Evolutionary conservation across 192 early-diverging fungal genomes (phyloP), one percentile per base, ranked within the genome.

Genomic region (Gorgonomyces haynaldii): DNA sequence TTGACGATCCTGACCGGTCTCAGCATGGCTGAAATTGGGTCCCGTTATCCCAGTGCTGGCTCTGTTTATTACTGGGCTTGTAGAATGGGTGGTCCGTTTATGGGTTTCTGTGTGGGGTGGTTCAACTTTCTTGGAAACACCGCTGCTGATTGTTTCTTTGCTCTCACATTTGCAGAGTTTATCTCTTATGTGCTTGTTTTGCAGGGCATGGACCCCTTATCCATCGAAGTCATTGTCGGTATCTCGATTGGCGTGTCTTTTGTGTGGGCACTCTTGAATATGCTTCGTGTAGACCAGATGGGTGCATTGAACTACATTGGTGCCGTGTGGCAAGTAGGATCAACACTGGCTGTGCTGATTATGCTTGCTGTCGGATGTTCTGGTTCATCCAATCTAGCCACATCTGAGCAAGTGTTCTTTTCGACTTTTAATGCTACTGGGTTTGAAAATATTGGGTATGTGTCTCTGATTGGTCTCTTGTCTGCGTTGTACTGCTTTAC

Each of bases 21-120:
- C 3, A 40, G 57, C 5, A 40, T 68, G 58, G 62, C 61, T n/a
- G 66, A 68, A 50, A 68, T 68, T 31, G 54, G 59, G 22, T 63
- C 53, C 1, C 38, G 45, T 9, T 64, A 49, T 39, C 62, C 62
- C 6, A 54, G 53, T 3, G 27, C 37, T 12, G 62, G 60, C 3
- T 53, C 51, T 4, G 42, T 65, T 7, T 65, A 65, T 37, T 51
- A 45, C 46, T 58, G 53, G 52, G 53, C 52, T 17, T 59, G 56
- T 0, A 16, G 44, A 0, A 52, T 68, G 26, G 47, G 54, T 6
- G 17, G 21, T 17, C 51, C 60, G 1, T 52, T 67, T 31, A 37
- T 57, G 0, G 49, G 56, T 2, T 67, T 46, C 49, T 39, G 1
- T 22, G 59, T 47, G 6, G 55, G 56, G 0, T 63, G 61, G 57